Percentiles rank a stretch among this genome's conserved stretches.
Conservation (phyloP, 495 filamentous ascomycete species). For the Oleoguttula mirabilis region DNA sequence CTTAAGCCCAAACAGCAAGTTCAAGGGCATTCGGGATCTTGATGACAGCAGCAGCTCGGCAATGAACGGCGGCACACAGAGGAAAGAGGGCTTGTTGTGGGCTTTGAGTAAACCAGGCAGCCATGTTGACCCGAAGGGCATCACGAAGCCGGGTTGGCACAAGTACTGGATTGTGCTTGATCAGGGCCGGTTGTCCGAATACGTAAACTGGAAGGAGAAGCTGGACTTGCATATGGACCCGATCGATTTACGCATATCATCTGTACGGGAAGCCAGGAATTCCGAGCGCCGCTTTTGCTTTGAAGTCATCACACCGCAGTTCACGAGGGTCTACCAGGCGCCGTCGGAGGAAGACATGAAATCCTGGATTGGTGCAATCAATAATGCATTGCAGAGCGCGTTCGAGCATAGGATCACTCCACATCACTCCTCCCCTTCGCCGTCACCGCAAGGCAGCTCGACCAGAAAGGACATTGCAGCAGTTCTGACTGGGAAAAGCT, state of each 20-base stretch:
- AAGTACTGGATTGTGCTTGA: constrained; percentile 99
- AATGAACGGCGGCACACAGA: constrained; percentile 39
- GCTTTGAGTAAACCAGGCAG: constrained; percentile 84
- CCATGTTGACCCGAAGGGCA: constrained; percentile 83
- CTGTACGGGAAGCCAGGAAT: constrained; percentile 87
- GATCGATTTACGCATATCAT: constrained; percentile 93
- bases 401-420: constrained; percentile 62
- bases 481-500: constrained; percentile 85
- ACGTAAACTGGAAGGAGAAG: constrained; percentile 98
- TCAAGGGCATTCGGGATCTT: constrained; percentile 79
- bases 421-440: constrained; percentile 32
- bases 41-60: constrained; percentile 49
- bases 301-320: constrained; percentile 95
- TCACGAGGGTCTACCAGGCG: constrained; percentile 92
- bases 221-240: constrained; percentile 96
- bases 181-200: constrained; percentile 90
- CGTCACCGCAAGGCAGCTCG: constrained; percentile 32
- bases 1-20: constrained; percentile 44
- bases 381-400: constrained; percentile 92
- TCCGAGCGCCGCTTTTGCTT: constrained; percentile 95
- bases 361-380: constrained; percentile 91
- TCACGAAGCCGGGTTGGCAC: constrained; percentile 97
- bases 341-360: constrained; percentile 97
- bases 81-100: constrained; percentile 92
- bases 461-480: constrained; percentile 75